These are phyloP conservation scores for Skeletonema grethae DNA, from an alignment of 108 stramenopile species.

Conservation along the genomic window DNA sequence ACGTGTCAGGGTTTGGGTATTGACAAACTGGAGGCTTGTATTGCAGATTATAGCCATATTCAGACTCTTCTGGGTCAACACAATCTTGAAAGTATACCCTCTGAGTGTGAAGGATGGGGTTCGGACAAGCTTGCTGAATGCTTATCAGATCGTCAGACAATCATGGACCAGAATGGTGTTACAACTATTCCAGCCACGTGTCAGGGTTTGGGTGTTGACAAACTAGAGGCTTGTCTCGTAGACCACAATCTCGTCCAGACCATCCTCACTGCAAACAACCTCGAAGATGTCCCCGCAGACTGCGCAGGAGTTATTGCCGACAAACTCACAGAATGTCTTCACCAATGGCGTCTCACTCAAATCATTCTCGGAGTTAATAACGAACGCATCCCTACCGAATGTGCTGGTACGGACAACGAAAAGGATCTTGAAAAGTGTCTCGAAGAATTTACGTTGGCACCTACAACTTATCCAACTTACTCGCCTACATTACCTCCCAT, in stretches of 20 bases:
- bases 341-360: conserved; percentile 1
- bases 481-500: not conserved
- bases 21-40: not conserved
- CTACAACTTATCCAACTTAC: not conserved
- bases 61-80: not conserved
- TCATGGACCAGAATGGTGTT: not conserved
- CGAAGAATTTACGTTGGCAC: not conserved
- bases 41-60: not conserved
- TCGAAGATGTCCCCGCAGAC: not conserved
- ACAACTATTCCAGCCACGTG: no score
- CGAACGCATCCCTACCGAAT: conserved; percentile 1
- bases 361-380: not conserved
- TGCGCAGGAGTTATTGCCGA: not conserved
- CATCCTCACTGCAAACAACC: not conserved
- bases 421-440: not conserved
- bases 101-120: not conserved
- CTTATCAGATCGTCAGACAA: not conserved
- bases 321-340: not conserved
- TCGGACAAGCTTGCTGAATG: not conserved
- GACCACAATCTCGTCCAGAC: not conserved
- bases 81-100: not conserved
- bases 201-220: not conserved
- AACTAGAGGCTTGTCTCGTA: not conserved
- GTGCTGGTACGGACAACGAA: not conserved
- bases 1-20: no score